These are phyloP conservation scores for Tylopilus rubrobrunneus DNA, from an alignment of 768 basidiomycete genomes.

Conservation along the genomic window DNA sequence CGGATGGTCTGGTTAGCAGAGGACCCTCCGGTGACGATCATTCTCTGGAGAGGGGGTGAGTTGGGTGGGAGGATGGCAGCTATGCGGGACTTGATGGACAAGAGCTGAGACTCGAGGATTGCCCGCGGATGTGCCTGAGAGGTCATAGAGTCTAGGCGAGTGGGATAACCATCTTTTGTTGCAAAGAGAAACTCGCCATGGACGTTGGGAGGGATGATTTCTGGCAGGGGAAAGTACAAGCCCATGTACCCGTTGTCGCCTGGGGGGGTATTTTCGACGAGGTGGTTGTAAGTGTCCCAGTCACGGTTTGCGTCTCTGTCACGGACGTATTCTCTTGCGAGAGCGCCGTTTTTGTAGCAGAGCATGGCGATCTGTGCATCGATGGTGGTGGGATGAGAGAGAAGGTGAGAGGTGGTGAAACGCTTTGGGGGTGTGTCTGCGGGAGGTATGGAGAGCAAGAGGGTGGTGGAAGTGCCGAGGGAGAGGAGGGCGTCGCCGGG, in stretches of 20 bases:
- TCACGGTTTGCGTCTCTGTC: slow-evolving; percentile 1
- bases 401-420: slow-evolving; percentile 6
- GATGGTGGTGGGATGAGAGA: slow-evolving; percentile 5
- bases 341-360: slow-evolving; percentile 11
- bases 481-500: slow-evolving; percentile 6
- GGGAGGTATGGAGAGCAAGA: slow-evolving; percentile 7
- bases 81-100: slow-evolving; percentile 12
- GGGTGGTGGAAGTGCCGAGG: slow-evolving; percentile 6
- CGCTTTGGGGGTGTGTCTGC: slow-evolving; percentile 3
- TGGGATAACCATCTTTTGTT: neutral
- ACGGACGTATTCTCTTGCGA: slow-evolving; percentile 6
- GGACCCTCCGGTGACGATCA: slow-evolving; percentile 8
- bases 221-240: slow-evolving; percentile 9
- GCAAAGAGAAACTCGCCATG: slow-evolving; percentile 3
- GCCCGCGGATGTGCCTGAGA: slow-evolving; percentile 3
- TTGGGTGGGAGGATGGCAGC: slow-evolving; percentile 3
- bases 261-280: neutral
- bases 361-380: slow-evolving; percentile 7
- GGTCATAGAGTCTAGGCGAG: slow-evolving; percentile 1
- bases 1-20: slow-evolving; percentile 9
- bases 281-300: slow-evolving; percentile 5
- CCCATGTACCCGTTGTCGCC: neutral
- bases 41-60: slow-evolving; percentile 2
- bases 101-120: slow-evolving; percentile 8
- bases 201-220: slow-evolving; percentile 7